Evolutionary conservation across 768 basidiomycete genomes (phyloP), one percentile per base, ranked within the genome.

Genomic region (Austroboletus eburneus): DNA sequence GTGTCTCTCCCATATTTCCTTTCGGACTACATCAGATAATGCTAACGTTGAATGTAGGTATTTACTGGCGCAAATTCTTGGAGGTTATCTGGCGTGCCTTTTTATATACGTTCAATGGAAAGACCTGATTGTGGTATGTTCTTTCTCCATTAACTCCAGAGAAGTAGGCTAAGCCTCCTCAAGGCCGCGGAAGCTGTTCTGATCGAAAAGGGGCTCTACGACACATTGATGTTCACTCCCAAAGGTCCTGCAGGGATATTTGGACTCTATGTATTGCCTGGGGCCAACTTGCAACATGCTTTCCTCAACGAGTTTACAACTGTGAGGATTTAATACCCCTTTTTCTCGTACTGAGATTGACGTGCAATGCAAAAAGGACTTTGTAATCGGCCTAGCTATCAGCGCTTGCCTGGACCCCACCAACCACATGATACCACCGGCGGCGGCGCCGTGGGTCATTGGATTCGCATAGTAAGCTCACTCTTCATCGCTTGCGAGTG

Each of bases 21-120:
- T 47, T 39, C 37, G 9, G 55, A 4, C 8, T 9, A 8, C 2
- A 27, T 4, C 27, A 27, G 23, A 18, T 32, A 35, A 44, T 27
- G 50, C 57, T 35, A 52, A 67, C 29, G 17, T 25, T 14, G 9
- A 39, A 27, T n/a, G 9, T 20, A 85, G 83, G 63, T 87, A 84
- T 57, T 81, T 86, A 48, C 34, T 75, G 12, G 76, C 82, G 0
- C 86, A 89, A 57, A 72, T 84, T 50, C 51, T 84, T 4, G 87
- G 85, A 5, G 79, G 74, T 12, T 85, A 80, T 52, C 61, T 86
- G 50, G 85, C 81, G 0, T 78, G 75, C 45, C 65, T 83, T 32
- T 48, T 81, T 38, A 60, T 82, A 41, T 87, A 87, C 57, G 69
- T 71, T 5, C 81, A 86, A 54, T 88, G 81, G 69, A 75, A 75